Base-by-base conservation (phyloP, 805 yeast species). In the Zygosaccharomyces kombuchaensis region DNA sequence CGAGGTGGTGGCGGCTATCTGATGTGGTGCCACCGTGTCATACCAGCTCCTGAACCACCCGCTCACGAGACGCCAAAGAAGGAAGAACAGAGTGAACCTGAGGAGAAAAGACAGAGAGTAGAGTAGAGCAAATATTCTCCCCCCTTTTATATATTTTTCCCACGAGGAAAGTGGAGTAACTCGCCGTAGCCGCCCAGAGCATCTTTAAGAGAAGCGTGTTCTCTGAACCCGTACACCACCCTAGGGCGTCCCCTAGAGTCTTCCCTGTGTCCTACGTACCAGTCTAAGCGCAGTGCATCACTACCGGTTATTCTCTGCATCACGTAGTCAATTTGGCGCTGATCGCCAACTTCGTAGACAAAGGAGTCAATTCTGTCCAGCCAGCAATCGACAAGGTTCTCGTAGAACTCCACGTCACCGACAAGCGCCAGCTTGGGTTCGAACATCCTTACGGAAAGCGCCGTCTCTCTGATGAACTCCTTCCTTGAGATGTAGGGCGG, bases 1-100 rank as follows among this genome's bases (percentile, higher is more conserved):
- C 76, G 87, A 57, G 89, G 96, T 6, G 90, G 84, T 47, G 98
- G 97, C 27, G 99, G 99, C 0, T 91, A 80, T 63, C 63, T 93
- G 2, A 69, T 89, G 53, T 76, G 81, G 71, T 95, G 91, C 2
- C 77, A 86, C 12, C 74, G 86, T 40, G 97, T 93, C 0, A 69
- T 80, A 43, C 96, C 96, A 3, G 60, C 60, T 1, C 44, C 50
- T 2, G 63, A 53, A 29, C 60, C 62, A 9, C 48, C 48, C 4
- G 22, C 27, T 2, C 22, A 19, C 25, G 48, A 39, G 19, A 29
- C 16, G 13, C 32, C 32, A 17, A 14, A 16, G 25, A 27, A 40
- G 23, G 40, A 35, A 27, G 43, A 29, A 16, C 12, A 9, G 23
- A 25, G 23, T 32, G 35, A 9, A 22, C 36, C 34, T 3, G 41